A percentile compares a stretch with the other conserved stretches of the same genome.
Evolutionary conservation across 2,329 filamentous ascomycete genomes (phyloP).

Genomic region (Exophiala dermatitidis): DNA sequence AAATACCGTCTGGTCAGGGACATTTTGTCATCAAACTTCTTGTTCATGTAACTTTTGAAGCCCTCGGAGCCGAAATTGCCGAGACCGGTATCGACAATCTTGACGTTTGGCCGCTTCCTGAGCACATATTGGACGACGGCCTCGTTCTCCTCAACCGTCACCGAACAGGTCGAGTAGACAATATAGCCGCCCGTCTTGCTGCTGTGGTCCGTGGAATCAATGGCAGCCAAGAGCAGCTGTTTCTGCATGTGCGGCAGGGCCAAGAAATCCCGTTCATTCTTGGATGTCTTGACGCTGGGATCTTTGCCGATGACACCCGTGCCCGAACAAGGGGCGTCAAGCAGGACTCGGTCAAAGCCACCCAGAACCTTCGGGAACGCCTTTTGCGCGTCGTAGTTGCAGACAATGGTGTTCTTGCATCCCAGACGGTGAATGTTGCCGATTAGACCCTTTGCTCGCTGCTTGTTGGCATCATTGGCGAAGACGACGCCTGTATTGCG

Average conservation of each 20-base stretch:
- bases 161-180: conserved; percentile 93
- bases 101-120: conserved; percentile 84
- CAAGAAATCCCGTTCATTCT: conserved; percentile 91
- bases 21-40: conserved; percentile 80
- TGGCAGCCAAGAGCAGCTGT: conserved; percentile 83
- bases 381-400: conserved; percentile 79
- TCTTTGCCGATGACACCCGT: conserved; percentile 98
- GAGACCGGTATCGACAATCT: conserved; percentile 83
- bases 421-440: conserved; percentile 95
- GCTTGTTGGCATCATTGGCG: conserved; percentile 92
- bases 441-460: conserved; percentile 90
- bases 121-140: conserved; percentile 90
- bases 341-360: conserved; percentile 87
- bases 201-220: conserved; percentile 86
- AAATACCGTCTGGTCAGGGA: conserved; percentile 80
- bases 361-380: conserved; percentile 93
- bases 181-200: conserved; percentile 92
- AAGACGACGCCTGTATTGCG: conserved; percentile 94
- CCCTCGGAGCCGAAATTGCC: conserved; percentile 80
- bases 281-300: conserved; percentile 94
- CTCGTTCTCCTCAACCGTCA: conserved; percentile 91
- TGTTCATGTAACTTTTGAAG: conserved; percentile 84
- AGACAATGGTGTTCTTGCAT: conserved; percentile 88
- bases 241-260: conserved; percentile 90
- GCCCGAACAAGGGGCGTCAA: conserved; percentile 92